Evolutionary conservation across 2,329 filamentous ascomycete genomes (phyloP), one percentile per base, ranked within the genome.

Genomic region (Trichoderma harzianum): DNA sequence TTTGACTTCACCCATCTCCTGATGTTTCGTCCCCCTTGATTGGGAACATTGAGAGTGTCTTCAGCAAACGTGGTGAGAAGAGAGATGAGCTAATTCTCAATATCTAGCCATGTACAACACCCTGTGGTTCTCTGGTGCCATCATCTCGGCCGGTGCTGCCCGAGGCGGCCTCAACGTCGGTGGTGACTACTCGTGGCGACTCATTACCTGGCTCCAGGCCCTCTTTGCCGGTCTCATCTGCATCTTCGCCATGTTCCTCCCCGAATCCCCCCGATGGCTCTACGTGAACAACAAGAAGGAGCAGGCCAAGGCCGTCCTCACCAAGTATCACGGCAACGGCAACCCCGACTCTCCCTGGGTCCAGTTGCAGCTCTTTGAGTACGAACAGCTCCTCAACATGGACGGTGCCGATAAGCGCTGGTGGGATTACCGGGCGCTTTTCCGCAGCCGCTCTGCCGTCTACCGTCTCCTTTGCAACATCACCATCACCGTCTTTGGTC

Each of bases 61-160:
- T 21, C 2, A 51, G n/a, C 47, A 24, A 53, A 11, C 43, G n/a
- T 24, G 47, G 11, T 24, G 43, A 51, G 11, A 21, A 24, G 11
- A 21, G 8, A n/a, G 12, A 32, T 34, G 7, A 1, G 7, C 69
- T 69, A 28, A 60, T 24, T n/a, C 26, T 24, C 10, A 24, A 11
- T 5, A 5, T 12, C 57, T 32, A 75, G 76, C 75, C 47, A 70
- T 83, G 74, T 84, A 83, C 78, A 84, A 83, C 76, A 84, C 82
- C 7, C 78, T 81, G 36, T 85, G 82, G 82, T 84, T 83, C 73
- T 79, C 80, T 8, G 85, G 85, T n/a, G 82, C 84, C 51, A 87
- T 88, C 55, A 79, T 87, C 26, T 84, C 86, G 1, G 82, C 83
- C n/a, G 85, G 85, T 47, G 83, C 83, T 5, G 83, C 84, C 11